Percentiles rank a stretch among this genome's conserved stretches.
Evolutionary conservation across 352 stramenopile genomes (phyloP).

Genomic region (Blastocystis sp.): DNA sequence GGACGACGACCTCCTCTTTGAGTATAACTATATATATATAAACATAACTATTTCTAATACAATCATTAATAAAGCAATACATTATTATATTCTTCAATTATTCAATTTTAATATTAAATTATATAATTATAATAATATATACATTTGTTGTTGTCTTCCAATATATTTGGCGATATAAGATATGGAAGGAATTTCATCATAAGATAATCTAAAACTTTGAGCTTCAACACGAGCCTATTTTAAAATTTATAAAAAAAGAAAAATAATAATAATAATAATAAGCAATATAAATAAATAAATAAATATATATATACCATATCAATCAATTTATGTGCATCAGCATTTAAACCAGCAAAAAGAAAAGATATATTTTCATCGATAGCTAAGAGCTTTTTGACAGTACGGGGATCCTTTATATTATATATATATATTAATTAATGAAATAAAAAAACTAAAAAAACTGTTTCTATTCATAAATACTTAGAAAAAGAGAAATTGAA

Average conservation of each 20-base stretch:
- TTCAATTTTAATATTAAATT: too few relatives aligned
- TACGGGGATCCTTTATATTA: slow-evolving; percentile 13
- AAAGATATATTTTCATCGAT: slow-evolving; percentile 35
- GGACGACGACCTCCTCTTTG: slow-evolving; percentile 33
- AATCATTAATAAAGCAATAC: too few relatives aligned
- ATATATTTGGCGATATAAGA: slow-evolving; percentile 37
- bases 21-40: slow-evolving; percentile 34
- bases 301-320: slow-evolving; percentile 7
- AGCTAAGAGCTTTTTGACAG: slow-evolving; percentile 27
- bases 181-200: slow-evolving; percentile 26
- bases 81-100: too few relatives aligned
- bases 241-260: too few relatives aligned
- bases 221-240: slow-evolving; percentile 29
- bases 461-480: too few relatives aligned
- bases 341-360: slow-evolving; percentile 28
- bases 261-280: too few relatives aligned
- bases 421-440: too few relatives aligned
- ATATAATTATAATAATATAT: neutral
- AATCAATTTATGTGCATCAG: slow-evolving; percentile 21
- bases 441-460: too few relatives aligned
- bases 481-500: too few relatives aligned
- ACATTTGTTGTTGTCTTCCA: slow-evolving; percentile 30
- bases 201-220: slow-evolving; percentile 28
- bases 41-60: too few relatives aligned
- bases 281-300: neutral